These are phyloP conservation scores for Bacterosira constricta DNA, from an alignment of 108 stramenopile genomes.

Conservation along the genomic window DNA sequence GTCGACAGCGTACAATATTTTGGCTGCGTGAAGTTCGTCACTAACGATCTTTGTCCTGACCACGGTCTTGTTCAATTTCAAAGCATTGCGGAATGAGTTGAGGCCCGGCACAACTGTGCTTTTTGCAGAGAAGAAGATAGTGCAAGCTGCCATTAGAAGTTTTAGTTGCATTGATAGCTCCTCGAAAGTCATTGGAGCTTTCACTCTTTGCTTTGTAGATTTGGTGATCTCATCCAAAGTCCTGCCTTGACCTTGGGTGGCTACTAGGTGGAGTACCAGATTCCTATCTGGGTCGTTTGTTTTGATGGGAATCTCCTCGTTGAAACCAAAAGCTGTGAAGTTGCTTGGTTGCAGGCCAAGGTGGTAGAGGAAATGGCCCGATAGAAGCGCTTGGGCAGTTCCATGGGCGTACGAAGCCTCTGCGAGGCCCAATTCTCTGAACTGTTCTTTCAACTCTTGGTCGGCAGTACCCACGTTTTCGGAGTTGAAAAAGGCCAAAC, in stretches of 20 bases:
- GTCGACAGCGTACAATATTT: no score
- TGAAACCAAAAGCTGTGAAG: not conserved
- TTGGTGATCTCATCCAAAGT: not conserved
- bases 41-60: no score
- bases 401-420: not conserved
- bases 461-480: not conserved
- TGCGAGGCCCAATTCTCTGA: not conserved
- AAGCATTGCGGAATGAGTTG: no score
- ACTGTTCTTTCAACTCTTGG: not conserved
- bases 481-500: not conserved
- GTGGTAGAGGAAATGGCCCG: not conserved
- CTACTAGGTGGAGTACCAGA: not conserved
- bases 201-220: not conserved
- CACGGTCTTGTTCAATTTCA: no score
- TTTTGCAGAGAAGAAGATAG: not conserved
- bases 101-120: not conserved
- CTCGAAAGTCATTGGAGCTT: not conserved
- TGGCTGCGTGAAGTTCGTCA: no score
- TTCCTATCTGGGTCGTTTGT: not conserved
- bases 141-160: not conserved
- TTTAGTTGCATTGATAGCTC: not conserved
- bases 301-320: not conserved
- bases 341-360: not conserved
- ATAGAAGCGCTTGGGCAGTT: no score
- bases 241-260: not conserved